phyloP scores from a whole-genome alignment of 225 moss, liverwort and hornwort genomes.

The Pleurozium schreberi region DNA sequence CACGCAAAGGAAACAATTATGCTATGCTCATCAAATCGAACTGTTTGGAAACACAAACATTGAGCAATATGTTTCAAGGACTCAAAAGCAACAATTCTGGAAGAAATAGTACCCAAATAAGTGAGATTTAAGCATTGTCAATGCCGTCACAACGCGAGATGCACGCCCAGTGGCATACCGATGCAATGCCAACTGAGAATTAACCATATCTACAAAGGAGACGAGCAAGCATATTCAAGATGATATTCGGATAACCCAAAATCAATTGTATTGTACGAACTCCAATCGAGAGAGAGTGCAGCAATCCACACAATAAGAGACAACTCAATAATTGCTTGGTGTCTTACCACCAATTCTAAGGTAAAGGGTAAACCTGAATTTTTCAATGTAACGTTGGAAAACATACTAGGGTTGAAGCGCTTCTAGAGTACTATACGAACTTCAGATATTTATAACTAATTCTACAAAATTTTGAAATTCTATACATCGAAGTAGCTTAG shows the following conservation, averaged over 20 bases:
- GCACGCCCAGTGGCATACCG: constrained; percentile 78
- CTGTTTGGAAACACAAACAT: neutral
- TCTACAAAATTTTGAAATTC: neutral
- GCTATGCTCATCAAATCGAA: neutral
- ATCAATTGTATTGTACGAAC: no score
- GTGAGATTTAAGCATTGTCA: constrained; percentile 77
- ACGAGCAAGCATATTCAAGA: neutral
- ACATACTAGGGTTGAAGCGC: neutral
- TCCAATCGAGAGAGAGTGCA: no score
- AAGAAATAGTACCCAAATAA: constrained; percentile 37
- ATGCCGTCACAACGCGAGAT: constrained; percentile 60
- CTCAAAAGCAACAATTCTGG: neutral
- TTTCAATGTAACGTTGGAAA: neutral
- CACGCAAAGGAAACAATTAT: neutral
- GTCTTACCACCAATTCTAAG: neutral
- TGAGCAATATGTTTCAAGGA: neutral
- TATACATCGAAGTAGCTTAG: neutral
- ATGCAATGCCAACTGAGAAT: constrained; percentile 79
- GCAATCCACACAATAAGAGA: neutral
- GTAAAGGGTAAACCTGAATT: neutral
- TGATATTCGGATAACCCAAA: neutral
- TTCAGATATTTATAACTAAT: neutral
- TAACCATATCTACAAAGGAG: constrained; percentile 68
- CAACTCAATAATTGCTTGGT: neutral
- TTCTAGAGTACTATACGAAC: neutral